Evolutionary conservation across 192 early-diverging fungal species (phyloP).

Genomic region (Rhizophagus clarus): DNA sequence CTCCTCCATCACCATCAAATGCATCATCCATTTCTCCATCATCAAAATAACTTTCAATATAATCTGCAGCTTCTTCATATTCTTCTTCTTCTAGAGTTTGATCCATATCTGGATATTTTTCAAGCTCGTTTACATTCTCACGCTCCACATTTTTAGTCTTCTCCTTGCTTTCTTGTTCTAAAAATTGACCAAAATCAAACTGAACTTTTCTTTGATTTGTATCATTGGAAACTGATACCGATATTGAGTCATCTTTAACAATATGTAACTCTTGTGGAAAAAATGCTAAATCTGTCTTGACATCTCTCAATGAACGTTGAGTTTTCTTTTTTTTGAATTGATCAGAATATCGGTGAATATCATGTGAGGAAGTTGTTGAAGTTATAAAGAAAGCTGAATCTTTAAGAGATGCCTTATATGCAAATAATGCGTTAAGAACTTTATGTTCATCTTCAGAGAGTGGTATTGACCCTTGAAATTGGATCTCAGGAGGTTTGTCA

Average conservation of each 20-base stretch:
- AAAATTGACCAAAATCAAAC: not conserved
- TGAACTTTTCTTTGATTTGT: not conserved
- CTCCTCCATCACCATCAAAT: not conserved
- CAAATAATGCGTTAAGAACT: not conserved
- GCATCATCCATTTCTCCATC: not conserved
- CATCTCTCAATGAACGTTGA: not conserved
- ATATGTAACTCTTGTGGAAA: constrained; percentile 1
- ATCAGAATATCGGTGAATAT: constrained; percentile 15
- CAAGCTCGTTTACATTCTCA: not conserved
- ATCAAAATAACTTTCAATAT: constrained; percentile 21
- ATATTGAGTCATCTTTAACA: constrained; percentile 13
- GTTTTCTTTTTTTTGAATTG: constrained; percentile 12
- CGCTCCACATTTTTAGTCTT: not conserved
- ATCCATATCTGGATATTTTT: not conserved
- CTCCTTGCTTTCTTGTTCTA: constrained; percentile 2
- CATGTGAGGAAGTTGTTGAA: not conserved
- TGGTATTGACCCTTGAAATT: not conserved
- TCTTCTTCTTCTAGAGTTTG: constrained; percentile 8
- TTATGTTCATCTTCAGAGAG: not conserved
- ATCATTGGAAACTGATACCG: not conserved
- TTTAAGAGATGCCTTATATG: constrained; percentile 10
- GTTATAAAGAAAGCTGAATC: constrained; percentile 7
- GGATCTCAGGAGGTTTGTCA: not conserved
- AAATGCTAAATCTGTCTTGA: constrained; percentile 11
- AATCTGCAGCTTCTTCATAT: constrained; percentile 8